Evolutionary conservation across 441 rosid genomes (phyloP).

Genomic region (Gossypium laxum): DNA sequence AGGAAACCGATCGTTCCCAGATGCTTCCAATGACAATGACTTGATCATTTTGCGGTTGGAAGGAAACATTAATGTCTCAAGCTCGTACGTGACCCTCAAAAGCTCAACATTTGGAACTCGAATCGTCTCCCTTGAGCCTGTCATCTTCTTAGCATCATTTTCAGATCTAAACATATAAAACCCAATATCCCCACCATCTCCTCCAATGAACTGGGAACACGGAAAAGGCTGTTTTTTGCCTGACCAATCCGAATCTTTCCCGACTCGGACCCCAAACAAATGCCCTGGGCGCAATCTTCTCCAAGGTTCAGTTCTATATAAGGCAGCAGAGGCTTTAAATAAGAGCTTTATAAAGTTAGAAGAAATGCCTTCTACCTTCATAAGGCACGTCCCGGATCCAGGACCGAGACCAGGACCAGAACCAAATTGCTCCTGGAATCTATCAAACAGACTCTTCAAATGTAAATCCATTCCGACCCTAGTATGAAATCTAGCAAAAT

Average conservation of each 20-base stretch:
- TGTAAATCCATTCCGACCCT: conserved; percentile 46
- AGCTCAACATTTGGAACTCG: conserved; percentile 53
- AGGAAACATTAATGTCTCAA: conserved; percentile 46
- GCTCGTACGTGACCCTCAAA: conserved; percentile 45
- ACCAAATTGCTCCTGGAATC: conserved; percentile 63
- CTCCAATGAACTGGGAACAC: conserved; percentile 61
- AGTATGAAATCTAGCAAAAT: conserved; percentile 18
- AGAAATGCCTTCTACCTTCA: conserved; percentile 50
- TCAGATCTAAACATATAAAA: conserved; percentile 46
- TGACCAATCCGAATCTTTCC: conserved; percentile 64
- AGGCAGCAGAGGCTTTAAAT: conserved; percentile 52
- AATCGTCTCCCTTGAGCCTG: conserved; percentile 46
- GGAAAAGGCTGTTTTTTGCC: conserved; percentile 53
- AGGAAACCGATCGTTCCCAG: conserved; percentile 50
- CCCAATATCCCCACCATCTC: conserved; percentile 63
- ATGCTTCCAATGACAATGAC: conserved; percentile 41
- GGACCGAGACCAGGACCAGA: conserved; percentile 76
- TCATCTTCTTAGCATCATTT: conserved; percentile 48
- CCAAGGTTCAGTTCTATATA: conserved; percentile 70
- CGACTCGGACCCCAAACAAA: conserved; percentile 48
- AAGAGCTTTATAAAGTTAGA: conserved; percentile 41
- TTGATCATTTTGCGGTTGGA: conserved; percentile 49
- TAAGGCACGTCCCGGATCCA: conserved; percentile 57
- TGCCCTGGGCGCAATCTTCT: conserved; percentile 51
- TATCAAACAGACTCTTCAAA: conserved; percentile 54